Conservation (phyloP, 805 yeast genomes). For the Ogataea neopini region DNA sequence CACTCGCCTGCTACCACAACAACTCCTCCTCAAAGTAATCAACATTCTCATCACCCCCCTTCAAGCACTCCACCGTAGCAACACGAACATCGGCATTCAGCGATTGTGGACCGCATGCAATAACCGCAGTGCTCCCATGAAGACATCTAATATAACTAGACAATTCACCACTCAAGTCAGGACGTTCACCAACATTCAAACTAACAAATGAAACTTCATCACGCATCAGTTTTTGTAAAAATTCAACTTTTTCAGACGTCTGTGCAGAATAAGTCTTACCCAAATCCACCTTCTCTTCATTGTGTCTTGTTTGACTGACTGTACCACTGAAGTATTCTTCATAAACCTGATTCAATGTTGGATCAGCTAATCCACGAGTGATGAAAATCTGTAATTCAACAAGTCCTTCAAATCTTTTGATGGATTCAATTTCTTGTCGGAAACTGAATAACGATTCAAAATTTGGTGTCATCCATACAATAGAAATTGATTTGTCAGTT, state of each 20-base stretch:
- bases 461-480: conserved; percentile 35
- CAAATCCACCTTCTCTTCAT: not conserved
- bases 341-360: conserved; percentile 13
- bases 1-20: conserved; percentile 39
- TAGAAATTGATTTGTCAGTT: conserved; percentile 25
- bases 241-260: conserved; percentile 15
- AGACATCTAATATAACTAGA: conserved; percentile 18
- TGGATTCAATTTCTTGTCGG: conserved; percentile 30
- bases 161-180: conserved; percentile 27
- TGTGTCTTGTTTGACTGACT: no score
- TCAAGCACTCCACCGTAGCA: conserved; percentile 34
- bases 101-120: conserved; percentile 40
- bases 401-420: conserved; percentile 26
- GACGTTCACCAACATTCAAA: conserved; percentile 28
- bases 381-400: conserved; percentile 32
- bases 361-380: conserved; percentile 28
- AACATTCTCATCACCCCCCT: conserved; percentile 26
- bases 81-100: conserved; percentile 37
- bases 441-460: conserved; percentile 34
- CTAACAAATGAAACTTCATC: conserved; percentile 23
- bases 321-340: not conserved
- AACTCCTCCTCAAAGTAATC: conserved; percentile 42
- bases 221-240: conserved; percentile 20
- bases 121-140: conserved; percentile 33
- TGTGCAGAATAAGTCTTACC: conserved; percentile 3